Base-by-base conservation (phyloP, 179 eudicot species). In the Gypsophila paniculata region DNA sequence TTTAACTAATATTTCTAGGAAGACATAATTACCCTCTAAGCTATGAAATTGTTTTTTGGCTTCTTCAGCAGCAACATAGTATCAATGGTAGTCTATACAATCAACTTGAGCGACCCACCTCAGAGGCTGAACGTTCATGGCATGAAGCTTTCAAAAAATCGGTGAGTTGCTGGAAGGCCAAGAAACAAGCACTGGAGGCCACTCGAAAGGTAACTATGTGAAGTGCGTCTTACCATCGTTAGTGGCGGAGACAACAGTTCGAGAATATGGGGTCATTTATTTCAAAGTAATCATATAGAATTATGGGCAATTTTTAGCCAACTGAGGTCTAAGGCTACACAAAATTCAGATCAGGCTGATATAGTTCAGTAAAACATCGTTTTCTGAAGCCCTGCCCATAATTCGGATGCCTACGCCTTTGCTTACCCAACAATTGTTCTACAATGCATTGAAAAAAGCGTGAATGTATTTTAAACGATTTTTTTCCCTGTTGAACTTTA, bases 61-160 rank as follows among this genome's bases (percentile, higher is more conserved):
- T 44, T 78, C 25, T 18, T 76, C 67, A 69, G 83, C 90, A 85
- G 93, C 96, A 78, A 39, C 72, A 79, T 32, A 71, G 66, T 48
- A 26, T 58, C 79, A 71, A 78, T 65, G 85, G 78, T 59, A 85
- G 80, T 62, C 71, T 89, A 54, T 85, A 85, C 85, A 86, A 82
- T 55, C 86, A 84, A 80, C 89, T 89, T 69, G 78, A 80, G 78
- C 88, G 76, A 76, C 81, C 80, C 62, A 82, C 88, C 80, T 78
- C 69, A 42, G 90, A 89, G 70, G 88, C 88, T 59, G 89, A 89
- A 63, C 78, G 26, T 76, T 79, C 89, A 12, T 81, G 76, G 77
- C 76, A 78, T 72, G 89, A 82, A 69, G 97, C 97, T 72, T 89
- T 80, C 65, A 88, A 84, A 67, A 91, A 91, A 82, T 85, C 96